Percentiles rank a stretch among this genome's conserved stretches.
Evolutionary conservation across 768 basidiomycete species (phyloP).

Genomic region (Tubosaeta sp.): DNA sequence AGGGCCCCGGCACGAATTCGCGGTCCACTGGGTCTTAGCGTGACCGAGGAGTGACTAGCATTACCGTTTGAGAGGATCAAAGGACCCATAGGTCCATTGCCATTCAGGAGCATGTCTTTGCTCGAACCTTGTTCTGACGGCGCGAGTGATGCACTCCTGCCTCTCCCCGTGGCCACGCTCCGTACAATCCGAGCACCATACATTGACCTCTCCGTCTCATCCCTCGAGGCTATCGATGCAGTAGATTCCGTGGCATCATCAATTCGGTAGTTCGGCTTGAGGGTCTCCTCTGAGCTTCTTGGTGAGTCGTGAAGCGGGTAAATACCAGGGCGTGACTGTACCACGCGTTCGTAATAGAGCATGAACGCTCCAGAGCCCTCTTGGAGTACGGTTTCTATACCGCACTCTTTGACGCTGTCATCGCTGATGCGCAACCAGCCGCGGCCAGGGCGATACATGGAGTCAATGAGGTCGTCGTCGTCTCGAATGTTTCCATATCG

Average conservation of each 20-base stretch:
- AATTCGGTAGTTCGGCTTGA: slow-evolving; percentile 43
- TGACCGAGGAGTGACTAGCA: slow-evolving; percentile 18
- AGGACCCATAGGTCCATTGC: slow-evolving; percentile 6
- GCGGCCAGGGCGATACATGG: slow-evolving; percentile 39
- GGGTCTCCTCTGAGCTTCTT: slow-evolving; percentile 61
- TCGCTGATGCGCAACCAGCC: slow-evolving; percentile 93
- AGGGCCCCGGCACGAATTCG: slow-evolving; percentile 9
- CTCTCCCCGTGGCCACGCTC: slow-evolving; percentile 48
- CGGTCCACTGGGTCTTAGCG: slow-evolving; percentile 16
- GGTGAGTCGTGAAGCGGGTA: slow-evolving; percentile 34
- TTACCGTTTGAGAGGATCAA: slow-evolving; percentile 22
- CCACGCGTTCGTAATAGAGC: slow-evolving; percentile 87
- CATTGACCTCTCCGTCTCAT: slow-evolving; percentile 16
- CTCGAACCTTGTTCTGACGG: slow-evolving; percentile 28
- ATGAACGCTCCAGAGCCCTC: slow-evolving; percentile 81
- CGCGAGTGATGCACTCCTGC: slow-evolving; percentile 37
- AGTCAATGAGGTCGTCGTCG: slow-evolving; percentile 38
- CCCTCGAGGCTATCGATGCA: slow-evolving; percentile 36
- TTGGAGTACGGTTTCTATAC: slow-evolving; percentile 66
- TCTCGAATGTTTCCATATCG: slow-evolving; percentile 56
- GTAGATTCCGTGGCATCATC: slow-evolving; percentile 44
- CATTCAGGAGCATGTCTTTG: slow-evolving; percentile 10
- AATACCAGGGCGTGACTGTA: slow-evolving; percentile 33
- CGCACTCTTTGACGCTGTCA: slow-evolving; percentile 71
- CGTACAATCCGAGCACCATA: slow-evolving; percentile 51